A percentile compares a stretch with the other conserved stretches of the same genome.
Evolutionary conservation across 352 stramenopile genomes (phyloP).

Genomic region (Blastocystis sp.): DNA sequence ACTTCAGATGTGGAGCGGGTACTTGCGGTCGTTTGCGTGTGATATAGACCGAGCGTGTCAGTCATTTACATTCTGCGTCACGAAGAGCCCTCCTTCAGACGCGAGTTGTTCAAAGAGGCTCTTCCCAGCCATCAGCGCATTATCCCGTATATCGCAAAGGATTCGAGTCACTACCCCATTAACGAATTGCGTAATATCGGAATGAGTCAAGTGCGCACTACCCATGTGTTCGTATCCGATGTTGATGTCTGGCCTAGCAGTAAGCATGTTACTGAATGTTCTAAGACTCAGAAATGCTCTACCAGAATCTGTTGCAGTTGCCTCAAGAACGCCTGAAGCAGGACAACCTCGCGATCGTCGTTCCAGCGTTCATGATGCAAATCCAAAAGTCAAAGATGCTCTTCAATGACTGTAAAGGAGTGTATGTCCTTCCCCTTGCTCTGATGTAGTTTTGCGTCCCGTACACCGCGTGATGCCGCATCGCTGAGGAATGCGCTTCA

Average conservation of each 20-base stretch:
- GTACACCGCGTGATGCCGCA: not conserved
- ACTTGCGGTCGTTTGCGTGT: not conserved
- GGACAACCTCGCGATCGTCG: not conserved
- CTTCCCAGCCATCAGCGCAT: not conserved
- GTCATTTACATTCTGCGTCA: not conserved
- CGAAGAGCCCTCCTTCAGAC: not conserved
- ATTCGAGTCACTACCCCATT: not conserved
- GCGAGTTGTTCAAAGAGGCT: not conserved
- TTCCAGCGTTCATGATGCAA: not conserved
- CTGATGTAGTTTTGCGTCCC: not conserved
- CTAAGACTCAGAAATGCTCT: not conserved
- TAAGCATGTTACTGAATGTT: not conserved
- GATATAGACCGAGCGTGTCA: not conserved
- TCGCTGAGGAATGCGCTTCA: not conserved
- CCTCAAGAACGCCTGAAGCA: not conserved
- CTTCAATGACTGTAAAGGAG: not conserved
- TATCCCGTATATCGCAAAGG: not conserved
- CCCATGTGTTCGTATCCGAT: not conserved
- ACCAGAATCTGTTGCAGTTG: not conserved
- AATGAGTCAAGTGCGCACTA: not conserved
- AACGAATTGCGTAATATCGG: not conserved
- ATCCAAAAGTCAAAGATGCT: not conserved
- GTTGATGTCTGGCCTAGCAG: not conserved
- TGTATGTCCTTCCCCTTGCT: not conserved
- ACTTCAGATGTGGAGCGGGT: not conserved